phyloP scores from a whole-genome alignment of 1,284 basidiomycete species.

The Ceratobasidium sp. region DNA sequence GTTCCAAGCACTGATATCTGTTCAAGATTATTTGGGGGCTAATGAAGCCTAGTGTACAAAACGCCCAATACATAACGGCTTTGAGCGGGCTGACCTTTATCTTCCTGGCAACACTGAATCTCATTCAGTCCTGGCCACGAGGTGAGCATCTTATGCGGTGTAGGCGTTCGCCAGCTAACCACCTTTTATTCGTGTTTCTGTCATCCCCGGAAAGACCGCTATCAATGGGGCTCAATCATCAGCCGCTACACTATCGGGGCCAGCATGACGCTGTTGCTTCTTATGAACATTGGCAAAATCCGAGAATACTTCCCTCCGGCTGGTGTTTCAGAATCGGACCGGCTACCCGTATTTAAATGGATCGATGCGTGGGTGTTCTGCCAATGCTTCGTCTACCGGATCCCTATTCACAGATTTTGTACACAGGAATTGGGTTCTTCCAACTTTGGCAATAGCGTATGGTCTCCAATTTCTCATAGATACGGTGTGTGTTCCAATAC shows the following conservation, averaged over 20 bases:
- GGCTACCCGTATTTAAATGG: constrained; percentile 15
- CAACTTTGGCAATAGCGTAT: constrained; percentile 24
- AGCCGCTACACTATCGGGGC: constrained; percentile 28
- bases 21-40: constrained; percentile 1
- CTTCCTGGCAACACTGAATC: constrained; percentile 29
- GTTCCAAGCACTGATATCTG: not conserved
- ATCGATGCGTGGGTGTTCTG: constrained; percentile 18
- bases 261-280: constrained; percentile 6
- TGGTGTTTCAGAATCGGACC: not conserved
- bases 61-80: constrained; percentile 24
- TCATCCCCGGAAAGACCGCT: constrained; percentile 3
- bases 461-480: constrained; percentile 17
- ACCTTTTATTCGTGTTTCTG: not conserved
- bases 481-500: not conserved
- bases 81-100: constrained; percentile 29
- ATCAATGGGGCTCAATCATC: constrained; percentile 28
- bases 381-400: not conserved
- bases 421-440: constrained; percentile 30
- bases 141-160: not conserved
- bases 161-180: too few relatives aligned
- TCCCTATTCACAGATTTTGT: not conserved
- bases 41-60: constrained; percentile 10
- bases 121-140: constrained; percentile 36
- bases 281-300: constrained; percentile 23
- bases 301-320: not conserved